phyloP scores from a whole-genome alignment of 1,284 basidiomycete genomes.

The Boletus semigastroideus region DNA sequence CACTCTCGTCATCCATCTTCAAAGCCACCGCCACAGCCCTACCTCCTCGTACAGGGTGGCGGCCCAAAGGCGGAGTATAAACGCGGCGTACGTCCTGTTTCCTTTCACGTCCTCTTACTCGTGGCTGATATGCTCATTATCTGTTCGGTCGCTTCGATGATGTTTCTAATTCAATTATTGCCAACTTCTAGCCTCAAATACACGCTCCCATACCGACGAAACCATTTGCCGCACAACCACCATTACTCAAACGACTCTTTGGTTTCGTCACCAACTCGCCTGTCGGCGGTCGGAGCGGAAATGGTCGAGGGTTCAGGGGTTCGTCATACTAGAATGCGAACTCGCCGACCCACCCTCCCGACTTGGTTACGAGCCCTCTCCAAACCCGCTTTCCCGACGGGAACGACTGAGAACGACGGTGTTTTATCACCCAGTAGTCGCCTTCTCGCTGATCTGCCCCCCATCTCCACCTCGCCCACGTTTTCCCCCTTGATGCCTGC shows the following conservation, averaged over 20 bases:
- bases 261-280: slow-evolving; percentile 30
- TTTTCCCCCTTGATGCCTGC: slow-evolving; percentile 1
- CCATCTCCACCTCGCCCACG: slow-evolving; percentile 5
- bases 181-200: slow-evolving; percentile 22
- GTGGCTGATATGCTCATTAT: slow-evolving; percentile 15
- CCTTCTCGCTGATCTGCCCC: slow-evolving; percentile 16
- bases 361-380: not conserved
- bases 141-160: slow-evolving; percentile 3
- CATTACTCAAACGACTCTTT: slow-evolving; percentile 31
- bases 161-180: not conserved
- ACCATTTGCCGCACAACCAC: slow-evolving; percentile 31
- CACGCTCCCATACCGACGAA: slow-evolving; percentile 31
- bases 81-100: slow-evolving; percentile 28
- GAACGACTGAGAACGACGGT: slow-evolving; percentile 7
- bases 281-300: slow-evolving; percentile 27
- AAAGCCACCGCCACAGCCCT: slow-evolving; percentile 27
- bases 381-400: not conserved
- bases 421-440: not conserved
- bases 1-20: slow-evolving; percentile 23
- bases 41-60: slow-evolving; percentile 27
- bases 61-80: slow-evolving; percentile 34
- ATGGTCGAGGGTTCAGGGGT: slow-evolving; percentile 28
- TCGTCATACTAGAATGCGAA: slow-evolving; percentile 22
- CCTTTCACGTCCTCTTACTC: slow-evolving; percentile 10
- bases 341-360: not conserved